Evolutionary conservation across 345 rosid genomes (phyloP).

Genomic region (Rhodomyrtus tomentosa): DNA sequence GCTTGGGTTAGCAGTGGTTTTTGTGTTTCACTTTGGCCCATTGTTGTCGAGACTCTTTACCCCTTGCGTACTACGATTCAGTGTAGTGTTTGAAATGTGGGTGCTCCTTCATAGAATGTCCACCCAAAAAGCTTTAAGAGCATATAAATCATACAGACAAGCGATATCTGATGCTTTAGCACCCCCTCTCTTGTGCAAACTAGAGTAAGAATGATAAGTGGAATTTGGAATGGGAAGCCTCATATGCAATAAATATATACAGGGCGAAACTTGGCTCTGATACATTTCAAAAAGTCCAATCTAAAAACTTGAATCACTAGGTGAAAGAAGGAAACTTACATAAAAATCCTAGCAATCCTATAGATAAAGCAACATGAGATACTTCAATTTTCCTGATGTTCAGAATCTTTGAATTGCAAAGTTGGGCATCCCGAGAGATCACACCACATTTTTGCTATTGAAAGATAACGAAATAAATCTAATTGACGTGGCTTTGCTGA

Average conservation of each 20-base stretch:
- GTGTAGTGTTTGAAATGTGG: background rate
- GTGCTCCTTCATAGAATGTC: background rate
- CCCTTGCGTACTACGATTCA: background rate
- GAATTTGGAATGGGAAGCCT: background rate
- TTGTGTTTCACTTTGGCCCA: background rate
- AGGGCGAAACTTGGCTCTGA: background rate
- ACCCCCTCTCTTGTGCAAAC: background rate
- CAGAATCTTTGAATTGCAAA: background rate
- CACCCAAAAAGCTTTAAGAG: background rate
- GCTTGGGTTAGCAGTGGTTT: background rate
- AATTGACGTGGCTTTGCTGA: no score
- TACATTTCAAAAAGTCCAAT: background rate
- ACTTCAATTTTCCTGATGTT: background rate
- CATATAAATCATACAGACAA: background rate
- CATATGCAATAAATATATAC: background rate
- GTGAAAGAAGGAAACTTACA: background rate
- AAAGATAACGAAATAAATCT: background rate
- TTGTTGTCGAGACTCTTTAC: background rate
- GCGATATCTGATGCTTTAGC: background rate
- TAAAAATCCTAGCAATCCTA: background rate
- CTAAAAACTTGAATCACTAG: background rate
- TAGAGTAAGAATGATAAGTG: background rate
- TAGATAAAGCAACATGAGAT: background rate
- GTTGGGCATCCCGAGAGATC: background rate
- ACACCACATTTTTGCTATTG: background rate